A percentile compares a stretch with the other conserved stretches of the same genome.
Conservation (phyloP, 2,329 filamentous ascomycete species). For the Xenoacremonium recifei region DNA sequence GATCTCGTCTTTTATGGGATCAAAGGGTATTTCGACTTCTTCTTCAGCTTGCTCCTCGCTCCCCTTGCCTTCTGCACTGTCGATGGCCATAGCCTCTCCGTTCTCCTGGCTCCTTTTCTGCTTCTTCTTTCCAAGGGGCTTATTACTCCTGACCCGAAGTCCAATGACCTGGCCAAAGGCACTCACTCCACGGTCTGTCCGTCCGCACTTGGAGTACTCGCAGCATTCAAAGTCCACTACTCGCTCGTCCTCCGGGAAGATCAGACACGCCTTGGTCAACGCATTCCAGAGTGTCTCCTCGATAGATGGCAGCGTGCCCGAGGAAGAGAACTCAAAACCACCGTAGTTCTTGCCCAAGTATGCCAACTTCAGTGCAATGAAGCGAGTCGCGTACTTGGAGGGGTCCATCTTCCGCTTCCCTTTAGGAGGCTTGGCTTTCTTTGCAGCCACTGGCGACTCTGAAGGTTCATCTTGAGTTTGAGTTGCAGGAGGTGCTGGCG, state of each 20-base stretch:
- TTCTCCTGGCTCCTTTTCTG: conserved; percentile 6
- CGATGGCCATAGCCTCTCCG: conserved; percentile 9
- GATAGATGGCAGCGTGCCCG: conserved; percentile 73
- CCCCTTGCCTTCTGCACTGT: conserved; percentile 8
- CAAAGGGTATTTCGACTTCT: conserved; percentile 36
- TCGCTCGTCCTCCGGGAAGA: conserved; percentile 65
- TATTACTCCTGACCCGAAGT: conserved; percentile 76
- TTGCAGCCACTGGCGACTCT: neutral
- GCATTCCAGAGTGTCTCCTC: conserved; percentile 96
- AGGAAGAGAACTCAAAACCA: conserved; percentile 83
- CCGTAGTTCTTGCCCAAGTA: conserved; percentile 91
- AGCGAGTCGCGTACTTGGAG: conserved; percentile 75
- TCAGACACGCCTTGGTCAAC: conserved; percentile 75
- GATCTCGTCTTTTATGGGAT: conserved; percentile 77
- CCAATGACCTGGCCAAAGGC: conserved; percentile 95
- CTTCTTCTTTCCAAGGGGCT: conserved; percentile 50
- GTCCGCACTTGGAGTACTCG: conserved; percentile 92
- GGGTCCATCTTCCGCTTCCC: conserved; percentile 66
- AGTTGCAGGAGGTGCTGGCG: conserved; percentile 21
- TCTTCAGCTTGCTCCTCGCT: conserved; percentile 16
- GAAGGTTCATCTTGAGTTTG: neutral
- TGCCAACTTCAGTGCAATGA: conserved; percentile 88
- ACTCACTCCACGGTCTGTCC: conserved; percentile 90
- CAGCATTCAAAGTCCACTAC: conserved; percentile 77
- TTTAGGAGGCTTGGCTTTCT: conserved; percentile 37